Evolutionary conservation across 2,329 filamentous ascomycete genomes (phyloP).

Genomic region (Fusarium odoratissimum): DNA sequence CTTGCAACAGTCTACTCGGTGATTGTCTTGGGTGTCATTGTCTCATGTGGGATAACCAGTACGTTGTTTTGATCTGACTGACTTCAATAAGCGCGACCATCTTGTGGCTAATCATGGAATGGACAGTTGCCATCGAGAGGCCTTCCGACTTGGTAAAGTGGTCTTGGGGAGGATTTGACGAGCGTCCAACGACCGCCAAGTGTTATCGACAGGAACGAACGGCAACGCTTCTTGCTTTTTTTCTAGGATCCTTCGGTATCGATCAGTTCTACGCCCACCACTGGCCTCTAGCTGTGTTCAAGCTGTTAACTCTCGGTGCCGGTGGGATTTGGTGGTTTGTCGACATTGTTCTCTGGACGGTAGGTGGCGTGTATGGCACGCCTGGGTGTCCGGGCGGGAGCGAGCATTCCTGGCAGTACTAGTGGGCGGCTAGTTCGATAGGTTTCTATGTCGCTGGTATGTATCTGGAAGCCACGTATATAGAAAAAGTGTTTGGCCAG

Average conservation of each 20-base stretch:
- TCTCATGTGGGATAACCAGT: not conserved
- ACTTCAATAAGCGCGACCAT: not conserved
- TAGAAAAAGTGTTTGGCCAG: too few relatives aligned
- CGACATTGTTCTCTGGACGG: constrained; percentile 39
- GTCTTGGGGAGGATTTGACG: constrained; percentile 31
- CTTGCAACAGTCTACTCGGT: not conserved
- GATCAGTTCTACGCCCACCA: constrained; percentile 39
- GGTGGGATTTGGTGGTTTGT: constrained; percentile 27
- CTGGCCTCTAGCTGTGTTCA: constrained; percentile 32
- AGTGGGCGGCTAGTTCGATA: not conserved
- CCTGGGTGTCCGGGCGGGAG: constrained; percentile 33
- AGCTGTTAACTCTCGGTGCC: constrained; percentile 30
- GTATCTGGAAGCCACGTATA: too few relatives aligned
- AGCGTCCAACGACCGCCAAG: constrained; percentile 26
- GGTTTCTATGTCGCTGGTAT: too few relatives aligned
- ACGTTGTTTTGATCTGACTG: not conserved
- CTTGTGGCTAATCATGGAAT: not conserved
- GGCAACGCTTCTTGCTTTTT: constrained; percentile 30
- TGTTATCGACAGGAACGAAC: constrained; percentile 38
- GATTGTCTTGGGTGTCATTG: not conserved
- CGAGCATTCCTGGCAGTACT: constrained; percentile 15
- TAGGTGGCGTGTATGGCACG: constrained; percentile 38
- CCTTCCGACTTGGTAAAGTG: not conserved
- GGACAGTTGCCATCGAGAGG: not conserved
- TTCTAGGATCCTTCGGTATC: constrained; percentile 25